Base-by-base conservation (phyloP, 2,329 filamentous ascomycete species). In the Aspergillus arachidicola region DNA sequence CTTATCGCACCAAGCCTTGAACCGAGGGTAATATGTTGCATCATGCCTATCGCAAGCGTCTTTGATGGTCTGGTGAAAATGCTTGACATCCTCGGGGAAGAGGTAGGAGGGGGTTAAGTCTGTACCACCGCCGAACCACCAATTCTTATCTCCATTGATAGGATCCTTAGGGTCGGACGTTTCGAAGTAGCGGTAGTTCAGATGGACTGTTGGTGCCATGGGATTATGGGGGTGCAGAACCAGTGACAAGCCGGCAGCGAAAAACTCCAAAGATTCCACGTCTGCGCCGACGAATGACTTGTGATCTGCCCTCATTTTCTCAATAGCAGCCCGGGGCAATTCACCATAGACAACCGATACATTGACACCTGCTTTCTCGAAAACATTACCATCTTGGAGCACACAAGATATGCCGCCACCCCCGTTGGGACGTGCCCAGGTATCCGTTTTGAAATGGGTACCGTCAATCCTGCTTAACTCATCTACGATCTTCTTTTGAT, bases 121-220 rank as follows among this genome's bases (percentile, higher is more conserved):
- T 59, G 92, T 94, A 61, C 95, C 95, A 57, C 95, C 95, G 67
- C 95, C 95, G 73, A 97, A 99, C 95, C 95, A 99, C 94, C 95
- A 99, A 63, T 81, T 82, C 9, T 93, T 91, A 68, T 94, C 80
- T 23, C 81, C 81, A 60, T 81, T 80, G 59, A 93, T 58, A 85
- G 89, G 68, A 85, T 91, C 93, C 71, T 94, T 90, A 10, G 91
- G 87, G 72, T 94, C 91, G 64, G 92, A 91, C 1, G 95, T 99
- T 83, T 99, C 95, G 75, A 99, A 99, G 81, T 99, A 99, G 62
- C 95, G 89, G 84, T 98, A 98, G 83, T 99, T 99, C 71, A 99
- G 85, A 78, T 99, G 95, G 21, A 99, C 95, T 0, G 95, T 99
- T 0, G 95, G 95, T 9, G 94, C 94, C 90, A 97, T 96, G 55